Percentiles rank a stretch among this genome's conserved stretches.
Evolutionary conservation across 768 basidiomycete genomes (phyloP).

Genomic region (Leccinum subtestaceum): DNA sequence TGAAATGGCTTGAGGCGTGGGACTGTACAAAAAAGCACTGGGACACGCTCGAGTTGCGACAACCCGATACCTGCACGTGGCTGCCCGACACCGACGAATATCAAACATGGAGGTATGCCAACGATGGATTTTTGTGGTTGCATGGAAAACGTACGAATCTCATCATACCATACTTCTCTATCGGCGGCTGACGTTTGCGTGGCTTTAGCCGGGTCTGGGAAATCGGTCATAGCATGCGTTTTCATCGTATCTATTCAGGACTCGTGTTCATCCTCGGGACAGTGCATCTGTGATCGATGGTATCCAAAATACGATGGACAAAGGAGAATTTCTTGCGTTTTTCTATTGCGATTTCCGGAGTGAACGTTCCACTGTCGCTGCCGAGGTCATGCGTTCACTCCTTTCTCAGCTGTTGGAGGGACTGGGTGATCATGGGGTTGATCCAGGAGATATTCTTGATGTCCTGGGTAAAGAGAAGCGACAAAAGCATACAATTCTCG

Average conservation of each 20-base stretch:
- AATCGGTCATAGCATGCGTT: background rate
- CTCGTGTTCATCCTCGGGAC: background rate
- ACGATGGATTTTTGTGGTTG: background rate
- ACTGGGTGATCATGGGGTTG: background rate
- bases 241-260: background rate
- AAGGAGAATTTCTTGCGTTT: background rate
- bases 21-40: background rate
- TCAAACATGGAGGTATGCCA: background rate
- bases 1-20: background rate
- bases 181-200: background rate
- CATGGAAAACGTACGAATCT: background rate
- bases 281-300: background rate
- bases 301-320: background rate
- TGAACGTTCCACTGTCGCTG: background rate
- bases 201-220: background rate
- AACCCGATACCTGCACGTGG: background rate
- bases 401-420: background rate
- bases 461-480: background rate
- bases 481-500: background rate
- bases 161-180: background rate
- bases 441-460: background rate
- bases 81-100: background rate
- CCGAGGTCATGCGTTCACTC: background rate
- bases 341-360: background rate
- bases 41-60: background rate